phyloP scores from a whole-genome alignment of 1,284 basidiomycete genomes.

The Ceratobasidium sp. region DNA sequence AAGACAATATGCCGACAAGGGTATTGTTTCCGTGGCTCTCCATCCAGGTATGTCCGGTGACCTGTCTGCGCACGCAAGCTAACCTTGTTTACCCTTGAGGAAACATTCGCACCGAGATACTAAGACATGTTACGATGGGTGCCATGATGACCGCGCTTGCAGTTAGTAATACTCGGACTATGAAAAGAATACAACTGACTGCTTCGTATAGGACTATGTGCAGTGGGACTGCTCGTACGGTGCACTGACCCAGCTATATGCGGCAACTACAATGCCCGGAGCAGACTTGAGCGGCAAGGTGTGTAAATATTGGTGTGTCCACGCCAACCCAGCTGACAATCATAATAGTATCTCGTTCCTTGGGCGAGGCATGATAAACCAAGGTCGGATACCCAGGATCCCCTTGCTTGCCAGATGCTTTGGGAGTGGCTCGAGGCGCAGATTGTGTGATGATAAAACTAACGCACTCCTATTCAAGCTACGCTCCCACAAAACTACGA shows the following conservation, averaged over 20 bases:
- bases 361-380: conserved; percentile 45
- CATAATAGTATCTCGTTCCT: conserved; percentile 40
- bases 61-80: not conserved
- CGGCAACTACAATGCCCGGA: conserved; percentile 44
- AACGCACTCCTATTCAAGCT: too few species aligned
- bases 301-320: not conserved
- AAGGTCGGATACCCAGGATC: conserved; percentile 53
- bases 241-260: conserved; percentile 46
- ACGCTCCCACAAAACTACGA: too few species aligned
- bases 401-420: conserved; percentile 55
- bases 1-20: conserved; percentile 47
- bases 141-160: conserved; percentile 17
- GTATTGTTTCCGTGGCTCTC: conserved; percentile 48
- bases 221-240: conserved; percentile 41
- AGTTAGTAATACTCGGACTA: not conserved
- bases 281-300: conserved; percentile 48
- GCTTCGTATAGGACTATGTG: conserved; percentile 31
- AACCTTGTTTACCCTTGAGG: conserved; percentile 3
- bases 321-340: not conserved
- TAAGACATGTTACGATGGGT: conserved; percentile 1
- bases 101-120: conserved; percentile 36
- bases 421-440: conserved; percentile 64
- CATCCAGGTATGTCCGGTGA: conserved; percentile 46
- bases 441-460: not conserved
- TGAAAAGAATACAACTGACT: not conserved